Percentiles rank a stretch among this genome's conserved stretches.
Conservation (phyloP, 2,329 filamentous ascomycete species). For the Alternaria conjuncta region DNA sequence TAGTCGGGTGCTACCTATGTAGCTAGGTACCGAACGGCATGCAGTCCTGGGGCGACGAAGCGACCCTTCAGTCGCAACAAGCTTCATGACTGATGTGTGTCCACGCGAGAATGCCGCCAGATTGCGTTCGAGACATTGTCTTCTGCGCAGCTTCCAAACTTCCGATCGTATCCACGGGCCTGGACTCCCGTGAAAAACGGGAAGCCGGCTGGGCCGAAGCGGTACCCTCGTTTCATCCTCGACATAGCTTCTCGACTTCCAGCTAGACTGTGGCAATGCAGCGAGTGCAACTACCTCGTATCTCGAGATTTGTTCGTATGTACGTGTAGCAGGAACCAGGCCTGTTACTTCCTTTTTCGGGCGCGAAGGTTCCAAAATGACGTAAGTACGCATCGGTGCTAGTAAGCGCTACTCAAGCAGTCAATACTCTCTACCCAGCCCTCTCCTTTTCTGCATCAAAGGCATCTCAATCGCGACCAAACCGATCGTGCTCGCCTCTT, state of each 20-base stretch:
- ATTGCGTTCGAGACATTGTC: neutral
- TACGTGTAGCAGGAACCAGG: neutral
- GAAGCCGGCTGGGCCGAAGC: neutral
- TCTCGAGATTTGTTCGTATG: neutral
- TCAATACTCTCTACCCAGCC: neutral
- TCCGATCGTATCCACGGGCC: neutral
- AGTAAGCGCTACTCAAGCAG: conserved; percentile 2
- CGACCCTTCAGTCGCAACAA: neutral
- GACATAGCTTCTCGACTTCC: neutral
- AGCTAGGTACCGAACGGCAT: neutral
- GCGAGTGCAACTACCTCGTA: neutral
- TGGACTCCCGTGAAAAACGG: neutral
- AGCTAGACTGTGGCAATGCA: neutral
- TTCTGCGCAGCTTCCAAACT: neutral
- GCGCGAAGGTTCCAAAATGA: neutral
- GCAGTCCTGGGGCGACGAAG: neutral
- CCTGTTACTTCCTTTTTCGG: neutral
- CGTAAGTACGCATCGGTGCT: neutral
- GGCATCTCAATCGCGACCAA: neutral
- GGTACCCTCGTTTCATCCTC: neutral
- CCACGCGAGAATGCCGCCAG: neutral
- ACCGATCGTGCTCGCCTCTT: neutral
- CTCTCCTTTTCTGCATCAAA: neutral
- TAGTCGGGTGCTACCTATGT: no score
- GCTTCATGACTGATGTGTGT: neutral